Base-by-base conservation (phyloP, 129 eudicot genomes). In the Saposhnikovia divaricata region DNA sequence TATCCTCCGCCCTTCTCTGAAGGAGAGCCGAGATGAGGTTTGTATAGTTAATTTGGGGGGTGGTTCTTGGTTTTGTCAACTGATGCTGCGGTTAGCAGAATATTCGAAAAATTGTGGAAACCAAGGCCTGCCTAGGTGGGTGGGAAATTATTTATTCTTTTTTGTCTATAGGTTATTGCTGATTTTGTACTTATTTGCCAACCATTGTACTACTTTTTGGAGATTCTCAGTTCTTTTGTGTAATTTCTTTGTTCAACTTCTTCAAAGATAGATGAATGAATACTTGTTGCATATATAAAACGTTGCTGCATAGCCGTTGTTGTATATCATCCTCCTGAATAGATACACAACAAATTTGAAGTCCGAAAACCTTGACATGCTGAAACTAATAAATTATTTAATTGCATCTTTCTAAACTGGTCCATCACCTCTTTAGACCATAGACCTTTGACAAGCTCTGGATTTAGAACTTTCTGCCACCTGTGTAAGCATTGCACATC, bases 41-140 rank as follows among this genome's bases (percentile, higher is more conserved):
- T 86, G 89, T 86, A 86, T 79, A 86, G 87, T 81, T 39, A 48
- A 63, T 61, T 65, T 63, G 50, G 85, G 63, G 85, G 61, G 37
- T 34, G 85, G 85, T 45, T 76, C 78, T 80, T 75, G 43, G 82
- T 79, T 82, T 42, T 50, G 72, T 79, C 51, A 76, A 46, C 75
- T 77, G 69, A 53, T 77, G 77, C 83, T n/a, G 43, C 77, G 9
- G 19, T 78, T 61, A 72, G 42, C 44, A 39, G 73, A 63, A 43
- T 80, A 53, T 80, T 55, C 28, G 10, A 42, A 43, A 51, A 4
- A 57, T 31, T 39, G 18, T 43, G 53, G 27, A 50, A 37, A 34
- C 50, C 73, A 77, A 81, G 48, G 69, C 77, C 68, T 75, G 70
- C 86, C 68, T 73, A 48, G 83, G 74, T 37, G 57, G 72, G 81